A percentile compares a stretch with the other conserved stretches of the same genome.
These are phyloP conservation scores for Biancaea sappan DNA, from an alignment of 306 rosid genomes.

Conservation along the genomic window DNA sequence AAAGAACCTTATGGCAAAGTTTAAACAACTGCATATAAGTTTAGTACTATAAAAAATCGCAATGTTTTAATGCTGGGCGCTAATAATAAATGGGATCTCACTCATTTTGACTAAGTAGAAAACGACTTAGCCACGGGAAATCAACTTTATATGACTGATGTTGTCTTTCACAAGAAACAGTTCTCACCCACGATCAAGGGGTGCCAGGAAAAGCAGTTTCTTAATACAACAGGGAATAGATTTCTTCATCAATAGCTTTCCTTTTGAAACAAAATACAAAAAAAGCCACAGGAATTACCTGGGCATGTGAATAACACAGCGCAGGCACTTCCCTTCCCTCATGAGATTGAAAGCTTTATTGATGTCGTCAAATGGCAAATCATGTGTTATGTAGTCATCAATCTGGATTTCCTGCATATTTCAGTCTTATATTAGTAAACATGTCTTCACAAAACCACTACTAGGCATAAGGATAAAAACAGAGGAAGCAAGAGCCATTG, in stretches of 20 bases:
- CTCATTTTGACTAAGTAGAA: neutral
- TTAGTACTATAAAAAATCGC: too few relatives aligned
- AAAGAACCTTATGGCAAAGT: too few relatives aligned
- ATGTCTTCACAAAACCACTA: neutral
- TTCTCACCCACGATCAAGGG: too few relatives aligned
- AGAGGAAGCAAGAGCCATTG: too few relatives aligned
- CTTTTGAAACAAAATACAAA: neutral
- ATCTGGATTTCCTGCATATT: constrained; percentile 77
- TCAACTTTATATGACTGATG: neutral
- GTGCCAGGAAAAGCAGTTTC: neutral
- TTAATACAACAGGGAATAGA: neutral
- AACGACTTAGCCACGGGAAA: constrained; percentile 12
- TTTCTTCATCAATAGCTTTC: neutral
- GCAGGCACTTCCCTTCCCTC: constrained; percentile 84
- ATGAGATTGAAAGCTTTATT: constrained; percentile 85
- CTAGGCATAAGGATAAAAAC: neutral
- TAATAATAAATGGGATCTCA: too few relatives aligned
- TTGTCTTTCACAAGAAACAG: constrained; percentile 8
- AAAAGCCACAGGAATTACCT: constrained; percentile 24
- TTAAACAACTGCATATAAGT: too few relatives aligned
- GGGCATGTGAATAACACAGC: constrained; percentile 89
- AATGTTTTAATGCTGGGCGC: too few relatives aligned
- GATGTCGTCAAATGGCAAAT: constrained; percentile 70
- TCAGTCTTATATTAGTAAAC: constrained; percentile 2
- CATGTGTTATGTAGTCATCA: constrained; percentile 83